A percentile compares a stretch with the other conserved stretches of the same genome.
phyloP scores from a whole-genome alignment of 345 rosid species.

The Alliaria petiolata region DNA sequence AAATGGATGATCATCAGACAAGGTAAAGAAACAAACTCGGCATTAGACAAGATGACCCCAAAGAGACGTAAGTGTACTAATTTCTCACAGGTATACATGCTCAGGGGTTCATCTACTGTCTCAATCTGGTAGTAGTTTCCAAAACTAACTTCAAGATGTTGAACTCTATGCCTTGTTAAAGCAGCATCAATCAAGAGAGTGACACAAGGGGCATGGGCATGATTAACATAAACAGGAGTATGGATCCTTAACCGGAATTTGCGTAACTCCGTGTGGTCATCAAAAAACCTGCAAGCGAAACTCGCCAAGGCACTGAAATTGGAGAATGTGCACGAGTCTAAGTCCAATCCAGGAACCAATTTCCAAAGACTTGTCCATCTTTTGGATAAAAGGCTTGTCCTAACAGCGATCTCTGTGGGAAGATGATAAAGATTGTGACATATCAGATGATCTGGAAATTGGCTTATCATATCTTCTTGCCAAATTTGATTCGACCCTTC shows the following conservation, averaged over 20 bases:
- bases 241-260: background rate
- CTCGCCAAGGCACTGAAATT: background rate
- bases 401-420: background rate
- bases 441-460: no score
- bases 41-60: no score
- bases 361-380: background rate
- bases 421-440: no score
- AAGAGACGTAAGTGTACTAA: no score
- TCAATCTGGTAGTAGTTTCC: no score
- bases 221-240: background rate
- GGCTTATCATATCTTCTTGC: no score
- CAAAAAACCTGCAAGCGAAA: background rate
- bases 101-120: background rate
- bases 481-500: no score
- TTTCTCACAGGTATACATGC: no score
- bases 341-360: background rate
- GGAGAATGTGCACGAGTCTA: background rate
- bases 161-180: background rate
- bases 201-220: background rate
- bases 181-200: background rate
- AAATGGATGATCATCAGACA: no score
- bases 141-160: background rate
- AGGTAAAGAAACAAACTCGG: no score
- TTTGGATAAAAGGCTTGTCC: background rate
- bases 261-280: background rate